Percentiles rank a stretch among this genome's conserved stretches.
Conservation (phyloP, 768 basidiomycete genomes). For the Russula griseocarnosa region DNA sequence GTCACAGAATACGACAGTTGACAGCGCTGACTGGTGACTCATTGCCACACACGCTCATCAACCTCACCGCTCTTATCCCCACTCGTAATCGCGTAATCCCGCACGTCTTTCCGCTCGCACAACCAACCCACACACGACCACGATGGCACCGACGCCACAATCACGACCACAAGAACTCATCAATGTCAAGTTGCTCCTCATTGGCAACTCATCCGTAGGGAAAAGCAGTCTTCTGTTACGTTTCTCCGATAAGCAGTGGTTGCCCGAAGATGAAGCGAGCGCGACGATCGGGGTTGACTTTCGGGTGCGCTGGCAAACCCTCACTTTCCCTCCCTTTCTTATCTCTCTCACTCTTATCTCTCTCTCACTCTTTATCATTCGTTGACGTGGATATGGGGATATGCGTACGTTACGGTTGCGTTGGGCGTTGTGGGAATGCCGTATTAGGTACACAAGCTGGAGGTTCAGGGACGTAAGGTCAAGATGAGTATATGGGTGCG, state of each 20-base stretch:
- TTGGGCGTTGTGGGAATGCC: background rate
- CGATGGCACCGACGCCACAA: slow-evolving; percentile 13
- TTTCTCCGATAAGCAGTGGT: slow-evolving; percentile 96
- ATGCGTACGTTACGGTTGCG: background rate
- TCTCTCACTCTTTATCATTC: background rate
- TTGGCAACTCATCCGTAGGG: slow-evolving; percentile 88
- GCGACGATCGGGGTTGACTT: slow-evolving; percentile 86
- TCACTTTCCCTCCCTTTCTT: background rate
- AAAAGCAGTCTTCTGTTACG: slow-evolving; percentile 86
- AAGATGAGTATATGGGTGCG: slow-evolving; percentile 97
- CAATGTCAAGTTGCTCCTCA: slow-evolving; percentile 80
- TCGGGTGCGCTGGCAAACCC: slow-evolving; percentile 53
- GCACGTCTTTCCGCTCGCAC: background rate
- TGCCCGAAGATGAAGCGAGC: slow-evolving; percentile 84
- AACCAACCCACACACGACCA: too few relatives aligned
- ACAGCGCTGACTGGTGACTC: background rate
- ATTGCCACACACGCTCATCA: background rate
- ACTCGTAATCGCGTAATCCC: background rate
- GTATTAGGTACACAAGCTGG: slow-evolving; percentile 80
- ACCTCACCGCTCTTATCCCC: background rate
- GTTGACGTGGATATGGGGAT: background rate
- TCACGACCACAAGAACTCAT: slow-evolving; percentile 31
- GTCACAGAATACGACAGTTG: background rate
- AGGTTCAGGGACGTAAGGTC: slow-evolving; percentile 73
- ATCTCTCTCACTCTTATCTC: too few relatives aligned